Evolutionary conservation across 306 rosid species (phyloP).

Genomic region (Pterocarpus macrocarpus): DNA sequence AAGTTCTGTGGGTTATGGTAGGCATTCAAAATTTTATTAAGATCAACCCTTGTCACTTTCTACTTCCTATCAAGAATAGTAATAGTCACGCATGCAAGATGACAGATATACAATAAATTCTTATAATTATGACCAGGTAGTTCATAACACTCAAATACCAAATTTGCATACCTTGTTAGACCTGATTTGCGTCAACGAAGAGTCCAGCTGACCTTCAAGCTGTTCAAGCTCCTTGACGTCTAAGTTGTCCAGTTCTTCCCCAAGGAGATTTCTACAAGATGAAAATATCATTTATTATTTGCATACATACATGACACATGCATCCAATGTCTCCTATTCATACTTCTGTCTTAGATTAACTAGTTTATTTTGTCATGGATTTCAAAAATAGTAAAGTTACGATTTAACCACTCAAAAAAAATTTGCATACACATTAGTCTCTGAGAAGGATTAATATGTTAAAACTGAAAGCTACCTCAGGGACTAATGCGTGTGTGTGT

Average conservation of each 20-base stretch:
- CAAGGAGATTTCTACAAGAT: slow-evolving; percentile 65
- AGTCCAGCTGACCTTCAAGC: slow-evolving; percentile 71
- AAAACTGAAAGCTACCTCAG: too few species aligned
- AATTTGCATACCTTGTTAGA: slow-evolving; percentile 70
- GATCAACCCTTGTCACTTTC: too few species aligned
- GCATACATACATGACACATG: too few species aligned
- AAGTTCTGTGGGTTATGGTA: too few species aligned
- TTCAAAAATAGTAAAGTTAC: background rate
- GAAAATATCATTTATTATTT: background rate
- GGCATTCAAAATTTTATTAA: too few species aligned
- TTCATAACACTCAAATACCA: background rate
- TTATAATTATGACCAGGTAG: background rate
- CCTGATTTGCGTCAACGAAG: slow-evolving; percentile 69
- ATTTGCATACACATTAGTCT: too few species aligned
- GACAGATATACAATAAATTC: too few species aligned
- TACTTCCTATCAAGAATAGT: background rate
- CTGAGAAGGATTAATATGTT: too few species aligned
- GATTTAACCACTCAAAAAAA: too few species aligned
- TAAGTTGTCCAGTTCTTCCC: slow-evolving; percentile 73
- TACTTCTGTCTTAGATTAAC: background rate
- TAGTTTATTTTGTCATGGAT: background rate
- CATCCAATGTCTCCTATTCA: background rate
- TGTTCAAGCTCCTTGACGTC: slow-evolving; percentile 67
- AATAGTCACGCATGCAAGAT: background rate
- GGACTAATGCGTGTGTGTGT: too few species aligned